Conservation (phyloP, 495 filamentous ascomycete species). For the Friedmanniomyces simplex region DNA sequence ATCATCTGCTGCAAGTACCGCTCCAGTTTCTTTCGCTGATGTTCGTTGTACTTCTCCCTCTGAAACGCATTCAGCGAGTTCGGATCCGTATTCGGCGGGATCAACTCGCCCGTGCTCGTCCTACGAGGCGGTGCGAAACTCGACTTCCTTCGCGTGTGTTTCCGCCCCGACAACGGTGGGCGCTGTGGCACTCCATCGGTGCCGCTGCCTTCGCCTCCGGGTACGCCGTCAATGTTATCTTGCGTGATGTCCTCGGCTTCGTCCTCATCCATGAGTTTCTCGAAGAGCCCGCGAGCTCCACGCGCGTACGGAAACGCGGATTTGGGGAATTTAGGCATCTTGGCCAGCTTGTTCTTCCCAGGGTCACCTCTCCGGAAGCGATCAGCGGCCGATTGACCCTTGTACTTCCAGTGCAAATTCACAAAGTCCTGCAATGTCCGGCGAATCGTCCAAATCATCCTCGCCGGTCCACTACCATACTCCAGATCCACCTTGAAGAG, state of each 20-base stretch:
- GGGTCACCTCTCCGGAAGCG: constrained; percentile 58
- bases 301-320: constrained; percentile 88
- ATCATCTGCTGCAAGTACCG: constrained; percentile 92
- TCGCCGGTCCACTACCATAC: constrained; percentile 87
- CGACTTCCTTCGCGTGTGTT: constrained; percentile 56
- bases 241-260: constrained; percentile 46
- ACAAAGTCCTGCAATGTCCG: constrained; percentile 79
- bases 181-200: constrained; percentile 36
- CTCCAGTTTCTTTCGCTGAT: constrained; percentile 78
- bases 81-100: background rate
- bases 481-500: constrained; percentile 88
- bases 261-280: constrained; percentile 60
- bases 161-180: constrained; percentile 16
- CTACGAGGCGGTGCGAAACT: constrained; percentile 43
- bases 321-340: constrained; percentile 79
- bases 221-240: constrained; percentile 37
- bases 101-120: constrained; percentile 42
- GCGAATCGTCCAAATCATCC: constrained; percentile 96
- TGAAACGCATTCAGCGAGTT: constrained; percentile 6
- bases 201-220: constrained; percentile 45
- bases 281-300: constrained; percentile 66
- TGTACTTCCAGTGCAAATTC: constrained; percentile 89
- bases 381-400: constrained; percentile 59
- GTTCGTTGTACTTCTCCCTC: constrained; percentile 48
- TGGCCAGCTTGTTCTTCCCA: constrained; percentile 42